Percentiles rank a stretch among this genome's conserved stretches.
These are phyloP conservation scores for Xylaria cubensis DNA, from an alignment of 495 filamentous ascomycete genomes.

Conservation along the genomic window DNA sequence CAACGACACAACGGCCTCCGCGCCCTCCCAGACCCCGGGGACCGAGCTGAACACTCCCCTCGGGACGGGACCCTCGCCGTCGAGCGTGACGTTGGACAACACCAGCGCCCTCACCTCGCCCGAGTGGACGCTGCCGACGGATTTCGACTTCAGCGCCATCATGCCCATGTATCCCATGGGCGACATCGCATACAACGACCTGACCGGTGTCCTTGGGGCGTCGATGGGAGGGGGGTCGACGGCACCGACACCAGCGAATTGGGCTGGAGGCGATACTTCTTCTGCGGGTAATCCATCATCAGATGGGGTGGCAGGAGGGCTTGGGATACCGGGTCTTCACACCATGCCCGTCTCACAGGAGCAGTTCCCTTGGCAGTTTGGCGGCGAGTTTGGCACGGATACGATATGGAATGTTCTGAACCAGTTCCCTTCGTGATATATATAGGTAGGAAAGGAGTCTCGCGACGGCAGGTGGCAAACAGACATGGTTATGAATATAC, in stretches of 20 bases:
- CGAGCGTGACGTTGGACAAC: conserved; percentile 28
- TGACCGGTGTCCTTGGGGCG: conserved; percentile 44
- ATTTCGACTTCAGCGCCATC: conserved; percentile 55
- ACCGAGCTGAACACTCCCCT: conserved; percentile 31
- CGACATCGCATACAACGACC: conserved; percentile 60
- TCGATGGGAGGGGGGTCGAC: conserved; percentile 26
- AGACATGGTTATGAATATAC: neutral
- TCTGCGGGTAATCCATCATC: conserved; percentile 12
- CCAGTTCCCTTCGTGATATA: conserved; percentile 42
- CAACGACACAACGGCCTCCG: conserved; percentile 26
- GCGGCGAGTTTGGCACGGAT: conserved; percentile 58
- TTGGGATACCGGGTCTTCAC: conserved; percentile 20
- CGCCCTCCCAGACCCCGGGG: neutral
- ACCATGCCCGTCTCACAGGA: conserved; percentile 30
- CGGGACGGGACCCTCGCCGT: conserved; percentile 32
- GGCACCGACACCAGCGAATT: conserved; percentile 1
- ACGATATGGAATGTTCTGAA: conserved; percentile 62
- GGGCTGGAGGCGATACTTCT: neutral
- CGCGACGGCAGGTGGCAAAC: neutral
- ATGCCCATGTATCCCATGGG: conserved; percentile 61
- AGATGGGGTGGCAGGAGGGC: neutral
- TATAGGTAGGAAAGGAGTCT: neutral
- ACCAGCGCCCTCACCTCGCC: conserved; percentile 31
- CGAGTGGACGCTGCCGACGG: conserved; percentile 45
- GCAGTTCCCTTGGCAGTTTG: conserved; percentile 36